Evolutionary conservation across 176 grass and related monocot species (phyloP).

Genomic region (Oryza brachyantha): DNA sequence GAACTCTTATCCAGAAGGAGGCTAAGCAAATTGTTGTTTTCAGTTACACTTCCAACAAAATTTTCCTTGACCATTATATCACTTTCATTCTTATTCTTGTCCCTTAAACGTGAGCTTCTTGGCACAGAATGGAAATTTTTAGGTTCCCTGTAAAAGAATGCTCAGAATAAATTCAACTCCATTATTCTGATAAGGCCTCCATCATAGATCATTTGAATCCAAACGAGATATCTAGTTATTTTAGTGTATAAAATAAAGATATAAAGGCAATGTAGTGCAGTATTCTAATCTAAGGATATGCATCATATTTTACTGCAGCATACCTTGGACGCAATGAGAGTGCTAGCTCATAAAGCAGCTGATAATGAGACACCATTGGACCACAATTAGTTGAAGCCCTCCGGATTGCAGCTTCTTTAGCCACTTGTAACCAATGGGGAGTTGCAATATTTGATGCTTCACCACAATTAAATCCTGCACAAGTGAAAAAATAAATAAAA

Average conservation of each 20-base stretch:
- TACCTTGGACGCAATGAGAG: constrained; percentile 76
- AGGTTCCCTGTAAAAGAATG: constrained; percentile 47
- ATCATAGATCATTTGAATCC: neutral
- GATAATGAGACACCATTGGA: constrained; percentile 99
- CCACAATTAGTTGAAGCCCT: constrained; percentile 98
- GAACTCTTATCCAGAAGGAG: constrained; percentile 69
- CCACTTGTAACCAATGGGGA: constrained; percentile 87
- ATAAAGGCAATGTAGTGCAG: constrained; percentile 9
- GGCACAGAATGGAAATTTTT: constrained; percentile 50
- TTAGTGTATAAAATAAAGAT: constrained; percentile 19
- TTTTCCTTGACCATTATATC: constrained; percentile 89
- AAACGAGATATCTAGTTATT: constrained; percentile 1
- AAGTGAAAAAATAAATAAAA: constrained; percentile 34
- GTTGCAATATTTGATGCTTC: constrained; percentile 99
- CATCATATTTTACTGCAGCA: constrained; percentile 32
- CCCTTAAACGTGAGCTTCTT: constrained; percentile 83
- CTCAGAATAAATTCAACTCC: constrained; percentile 31
- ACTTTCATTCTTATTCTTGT: constrained; percentile 80
- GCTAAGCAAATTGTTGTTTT: constrained; percentile 89
- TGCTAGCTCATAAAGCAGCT: constrained; percentile 93
- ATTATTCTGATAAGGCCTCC: constrained; percentile 14
- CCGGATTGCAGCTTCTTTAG: constrained; percentile 98
- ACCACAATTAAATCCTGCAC: constrained; percentile 90
- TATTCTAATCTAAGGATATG: neutral
- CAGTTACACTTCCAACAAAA: constrained; percentile 75